These are phyloP conservation scores for Cubamyces lactineus DNA, from an alignment of 768 basidiomycete genomes.

Conservation along the genomic window DNA sequence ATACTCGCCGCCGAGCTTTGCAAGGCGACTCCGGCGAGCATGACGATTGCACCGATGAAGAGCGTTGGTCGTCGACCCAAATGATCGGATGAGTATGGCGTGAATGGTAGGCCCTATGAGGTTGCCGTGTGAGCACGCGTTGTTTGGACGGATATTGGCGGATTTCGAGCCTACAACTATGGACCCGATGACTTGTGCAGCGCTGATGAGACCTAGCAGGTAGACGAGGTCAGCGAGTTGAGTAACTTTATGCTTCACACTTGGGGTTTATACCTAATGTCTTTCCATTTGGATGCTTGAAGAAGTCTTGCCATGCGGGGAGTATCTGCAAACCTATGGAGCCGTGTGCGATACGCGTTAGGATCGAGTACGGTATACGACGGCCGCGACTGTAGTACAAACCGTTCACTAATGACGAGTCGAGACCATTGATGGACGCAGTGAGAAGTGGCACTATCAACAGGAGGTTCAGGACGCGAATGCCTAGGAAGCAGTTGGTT, in stretches of 20 bases:
- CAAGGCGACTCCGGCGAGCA: slow-evolving; percentile 64
- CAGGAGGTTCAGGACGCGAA: slow-evolving; percentile 59
- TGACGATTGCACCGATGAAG: slow-evolving; percentile 62
- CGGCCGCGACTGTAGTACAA: not conserved
- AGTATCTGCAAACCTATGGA: slow-evolving; percentile 64
- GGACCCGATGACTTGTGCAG: slow-evolving; percentile 51
- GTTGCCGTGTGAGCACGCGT: not conserved
- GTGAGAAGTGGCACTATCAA: slow-evolving; percentile 67
- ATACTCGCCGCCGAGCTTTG: slow-evolving; percentile 54
- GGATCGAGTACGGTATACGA: slow-evolving; percentile 33
- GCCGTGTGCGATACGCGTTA: slow-evolving; percentile 21
- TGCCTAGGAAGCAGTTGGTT: slow-evolving; percentile 41
- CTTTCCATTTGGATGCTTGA: slow-evolving; percentile 53
- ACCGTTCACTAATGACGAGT: slow-evolving; percentile 68
- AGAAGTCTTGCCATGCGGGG: slow-evolving; percentile 63
- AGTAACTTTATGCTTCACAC: not conserved
- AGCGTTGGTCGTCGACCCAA: slow-evolving; percentile 64
- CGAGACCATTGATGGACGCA: slow-evolving; percentile 66
- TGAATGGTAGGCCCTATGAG: slow-evolving; percentile 58
- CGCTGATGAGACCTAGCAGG: slow-evolving; percentile 60
- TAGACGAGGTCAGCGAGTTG: slow-evolving; percentile 2
- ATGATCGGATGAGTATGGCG: slow-evolving; percentile 61
- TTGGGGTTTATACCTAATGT: slow-evolving; percentile 45
- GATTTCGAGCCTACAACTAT: slow-evolving; percentile 25
- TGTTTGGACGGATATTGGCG: not conserved